Percentiles rank a stretch among this genome's conserved stretches.
phyloP scores from a whole-genome alignment of 2,329 filamentous ascomycete species.

The Juglanconis juglandina region DNA sequence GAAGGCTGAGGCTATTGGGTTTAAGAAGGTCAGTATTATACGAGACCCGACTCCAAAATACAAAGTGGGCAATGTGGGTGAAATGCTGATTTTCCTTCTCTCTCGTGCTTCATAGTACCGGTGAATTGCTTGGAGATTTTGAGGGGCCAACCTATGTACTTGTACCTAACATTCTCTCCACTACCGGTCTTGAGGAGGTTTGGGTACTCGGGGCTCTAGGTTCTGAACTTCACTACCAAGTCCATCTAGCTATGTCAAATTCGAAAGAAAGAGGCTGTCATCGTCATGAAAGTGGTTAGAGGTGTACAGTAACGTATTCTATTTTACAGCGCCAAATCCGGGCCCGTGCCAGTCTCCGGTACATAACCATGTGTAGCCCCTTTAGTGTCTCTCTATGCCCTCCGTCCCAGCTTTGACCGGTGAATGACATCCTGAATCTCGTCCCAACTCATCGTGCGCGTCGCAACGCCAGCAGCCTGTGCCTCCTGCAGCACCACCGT shows the following conservation, averaged over 20 bases:
- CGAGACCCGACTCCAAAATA: neutral
- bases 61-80: too few species aligned
- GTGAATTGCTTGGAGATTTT: too few species aligned
- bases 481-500: constrained; percentile 95
- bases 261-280: neutral
- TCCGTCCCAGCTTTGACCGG: constrained; percentile 74
- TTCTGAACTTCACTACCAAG: too few species aligned
- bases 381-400: constrained; percentile 16
- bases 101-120: too few species aligned
- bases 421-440: constrained; percentile 86
- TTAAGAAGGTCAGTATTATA: constrained; percentile 38
- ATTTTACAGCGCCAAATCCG: neutral
- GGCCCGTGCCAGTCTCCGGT: neutral
- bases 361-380: neutral
- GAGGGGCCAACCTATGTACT: too few species aligned
- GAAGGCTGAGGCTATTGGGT: constrained; percentile 47
- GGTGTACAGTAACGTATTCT: neutral
- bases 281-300: neutral
- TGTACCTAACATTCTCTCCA: too few species aligned
- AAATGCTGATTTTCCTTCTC: too few species aligned
- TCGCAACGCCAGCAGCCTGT: constrained; percentile 65
- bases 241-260: too few species aligned
- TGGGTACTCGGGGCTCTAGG: too few species aligned
- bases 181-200: too few species aligned
- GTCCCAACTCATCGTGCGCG: constrained; percentile 73